These are phyloP conservation scores for Helotiales sp. DNA, from an alignment of 2,329 filamentous ascomycete genomes.

Conservation along the genomic window DNA sequence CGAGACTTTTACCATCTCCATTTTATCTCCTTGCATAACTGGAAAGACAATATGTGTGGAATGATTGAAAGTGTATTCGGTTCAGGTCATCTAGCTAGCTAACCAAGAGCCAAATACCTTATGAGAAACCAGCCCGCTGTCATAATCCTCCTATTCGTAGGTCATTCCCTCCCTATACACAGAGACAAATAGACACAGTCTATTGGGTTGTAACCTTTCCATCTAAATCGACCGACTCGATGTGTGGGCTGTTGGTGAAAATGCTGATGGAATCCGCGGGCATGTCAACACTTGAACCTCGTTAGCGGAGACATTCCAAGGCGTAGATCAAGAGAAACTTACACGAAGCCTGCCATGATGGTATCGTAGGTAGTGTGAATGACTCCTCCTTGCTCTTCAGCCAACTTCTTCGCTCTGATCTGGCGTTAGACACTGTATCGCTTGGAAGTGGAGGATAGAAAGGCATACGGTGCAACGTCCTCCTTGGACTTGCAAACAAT, in stretches of 20 bases:
- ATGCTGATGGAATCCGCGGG: constrained; percentile 68
- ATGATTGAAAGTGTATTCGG: no score
- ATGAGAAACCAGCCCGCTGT: no score
- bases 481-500: constrained; percentile 17
- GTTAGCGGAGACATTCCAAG: not conserved
- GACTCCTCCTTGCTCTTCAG: constrained; percentile 76
- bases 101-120: no score
- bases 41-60: no score
- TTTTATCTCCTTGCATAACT: no score
- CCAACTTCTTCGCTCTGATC: constrained; percentile 76
- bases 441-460: not conserved
- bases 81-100: no score
- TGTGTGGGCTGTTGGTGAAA: constrained; percentile 70
- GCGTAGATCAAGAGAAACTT: constrained; percentile 48
- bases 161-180: no score
- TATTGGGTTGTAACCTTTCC: constrained; percentile 74
- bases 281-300: constrained; percentile 68
- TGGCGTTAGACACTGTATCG: constrained; percentile 66
- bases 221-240: constrained; percentile 79
- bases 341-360: constrained; percentile 93
- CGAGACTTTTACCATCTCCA: no score
- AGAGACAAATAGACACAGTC: no score
- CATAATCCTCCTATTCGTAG: constrained; percentile 26
- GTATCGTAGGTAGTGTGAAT: constrained; percentile 82
- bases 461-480: constrained; percentile 25